These are phyloP conservation scores for Pezicula radicicola DNA, from an alignment of 2,329 filamentous ascomycete genomes.

Conservation along the genomic window DNA sequence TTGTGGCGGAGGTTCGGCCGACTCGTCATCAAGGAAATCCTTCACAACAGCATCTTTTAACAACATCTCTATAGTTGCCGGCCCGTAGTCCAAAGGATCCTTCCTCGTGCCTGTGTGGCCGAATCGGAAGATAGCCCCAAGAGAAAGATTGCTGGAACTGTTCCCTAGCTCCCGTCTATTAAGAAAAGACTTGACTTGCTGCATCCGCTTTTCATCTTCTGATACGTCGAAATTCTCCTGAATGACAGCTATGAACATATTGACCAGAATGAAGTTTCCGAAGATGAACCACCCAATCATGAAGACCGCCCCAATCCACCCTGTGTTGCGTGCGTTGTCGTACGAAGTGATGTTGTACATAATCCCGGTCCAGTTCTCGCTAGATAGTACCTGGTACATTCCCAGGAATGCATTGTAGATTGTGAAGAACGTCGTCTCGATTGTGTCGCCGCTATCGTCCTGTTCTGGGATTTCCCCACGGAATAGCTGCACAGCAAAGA, in stretches of 20 bases:
- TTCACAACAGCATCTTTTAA: conserved; percentile 93
- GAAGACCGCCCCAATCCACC: conserved; percentile 91
- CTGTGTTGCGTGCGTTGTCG: conserved; percentile 63
- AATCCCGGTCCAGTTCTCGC: conserved; percentile 91
- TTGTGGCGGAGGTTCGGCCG: conserved; percentile 37
- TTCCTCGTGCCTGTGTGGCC: conserved; percentile 57
- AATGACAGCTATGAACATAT: conserved; percentile 99
- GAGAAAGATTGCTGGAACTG: conserved; percentile 69
- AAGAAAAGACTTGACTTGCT: conserved; percentile 93
- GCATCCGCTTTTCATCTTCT: conserved; percentile 94
- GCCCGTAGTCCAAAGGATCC: conserved; percentile 89
- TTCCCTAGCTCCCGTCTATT: conserved; percentile 82
- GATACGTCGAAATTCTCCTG: conserved; percentile 99
- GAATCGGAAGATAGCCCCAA: conserved; percentile 68
- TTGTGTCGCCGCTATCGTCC: conserved; percentile 59
- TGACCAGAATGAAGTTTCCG: conserved; percentile 91
- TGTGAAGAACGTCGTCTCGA: conserved; percentile 76
- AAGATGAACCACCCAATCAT: conserved; percentile 95
- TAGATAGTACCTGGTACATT: conserved; percentile 96
- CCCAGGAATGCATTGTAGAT: conserved; percentile 96
- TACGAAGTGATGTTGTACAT: conserved; percentile 78
- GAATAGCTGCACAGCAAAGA: conserved; percentile 91
- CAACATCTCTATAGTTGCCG: conserved; percentile 91
- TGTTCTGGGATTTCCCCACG: conserved; percentile 73
- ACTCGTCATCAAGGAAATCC: conserved; percentile 84